Evolutionary conservation across 257 asterid genomes (phyloP), one percentile per base, ranked within the genome.

Genomic region (Solanum lycopersicoides): DNA sequence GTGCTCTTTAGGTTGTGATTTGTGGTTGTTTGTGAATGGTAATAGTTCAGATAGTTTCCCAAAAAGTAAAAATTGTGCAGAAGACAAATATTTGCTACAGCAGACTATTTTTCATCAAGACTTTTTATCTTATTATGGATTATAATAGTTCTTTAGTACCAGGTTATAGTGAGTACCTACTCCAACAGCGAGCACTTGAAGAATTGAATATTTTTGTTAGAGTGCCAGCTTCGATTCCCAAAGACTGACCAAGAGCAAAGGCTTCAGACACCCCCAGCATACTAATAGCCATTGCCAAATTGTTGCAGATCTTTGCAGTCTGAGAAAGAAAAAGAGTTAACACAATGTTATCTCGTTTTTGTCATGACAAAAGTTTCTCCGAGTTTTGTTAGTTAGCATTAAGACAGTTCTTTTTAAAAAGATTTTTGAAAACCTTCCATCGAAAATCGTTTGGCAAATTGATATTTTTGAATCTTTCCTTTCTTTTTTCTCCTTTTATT

Each of bases 231-330:
- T 91, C 65, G 69, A 96, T 90, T 41, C 99, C 99, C 87, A 94
- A 88, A 10, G 95, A 93, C 89, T 97, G 99, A 21, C 99, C 99
- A 44, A 97, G 98, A 59, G 95, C 93, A 89, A 93, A 86, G 86
- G 99, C 99, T 92, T 97, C 99, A 14, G 99, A 97, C 77, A 95
- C 97, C 86, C 99, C 99, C 86, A 96, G 93, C 99, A 97, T 97
- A 72, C 98, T 94, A 87, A 97, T 97, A 76, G 98, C 99, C 98
- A 97, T 93, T 9, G 98, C 98, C 93, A 96, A 89, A 86, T 97
- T 97, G 93, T 97, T 97, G 95, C 99, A 97, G 86, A 96, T 92
- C 89, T 97, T 97, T 79, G 99, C 99, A 35, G 95, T 89, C 99
- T 97, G 88, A 37, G 85, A 47, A 76, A 56, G 20, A 75, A 86